Conservation (phyloP, 306 rosid genomes). For the Urtica urens region DNA sequence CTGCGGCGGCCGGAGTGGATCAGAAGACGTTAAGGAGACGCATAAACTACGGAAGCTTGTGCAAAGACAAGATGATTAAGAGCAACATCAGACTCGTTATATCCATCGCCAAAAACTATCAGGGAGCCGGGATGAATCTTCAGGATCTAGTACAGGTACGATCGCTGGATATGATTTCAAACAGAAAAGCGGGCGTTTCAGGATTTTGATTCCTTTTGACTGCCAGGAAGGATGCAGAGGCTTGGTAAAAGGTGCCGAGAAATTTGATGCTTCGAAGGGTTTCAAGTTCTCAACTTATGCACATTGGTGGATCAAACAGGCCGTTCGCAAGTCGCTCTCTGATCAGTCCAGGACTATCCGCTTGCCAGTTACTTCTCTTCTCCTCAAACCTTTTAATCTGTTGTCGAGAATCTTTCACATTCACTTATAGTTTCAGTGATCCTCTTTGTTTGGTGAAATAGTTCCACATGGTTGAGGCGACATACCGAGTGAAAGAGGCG, state of each 20-base stretch:
- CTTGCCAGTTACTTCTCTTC: slow-evolving; percentile 61
- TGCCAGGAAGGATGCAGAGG: slow-evolving; percentile 95
- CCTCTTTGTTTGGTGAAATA: slow-evolving; percentile 27
- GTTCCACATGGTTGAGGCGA: slow-evolving; percentile 96
- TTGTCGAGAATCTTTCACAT: neutral
- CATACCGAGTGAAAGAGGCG: slow-evolving; percentile 84
- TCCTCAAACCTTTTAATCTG: neutral
- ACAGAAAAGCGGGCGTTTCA: slow-evolving; percentile 9
- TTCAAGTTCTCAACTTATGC: slow-evolving; percentile 98
- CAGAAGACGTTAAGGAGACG: slow-evolving; percentile 68
- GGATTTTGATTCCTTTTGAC: neutral
- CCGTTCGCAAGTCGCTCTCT: slow-evolving; percentile 78
- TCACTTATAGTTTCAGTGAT: slow-evolving; percentile 1
- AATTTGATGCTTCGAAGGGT: slow-evolving; percentile 92
- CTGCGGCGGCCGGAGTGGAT: slow-evolving; percentile 84
- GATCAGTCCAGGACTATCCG: slow-evolving; percentile 89
- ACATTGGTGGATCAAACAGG: slow-evolving; percentile 98
- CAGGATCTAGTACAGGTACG: slow-evolving; percentile 96
- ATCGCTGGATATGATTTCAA: neutral
- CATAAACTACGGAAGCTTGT: slow-evolving; percentile 53
- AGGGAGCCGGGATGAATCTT: slow-evolving; percentile 86
- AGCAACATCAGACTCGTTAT: slow-evolving; percentile 91
- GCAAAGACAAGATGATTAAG: slow-evolving; percentile 93
- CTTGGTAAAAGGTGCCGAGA: slow-evolving; percentile 82
- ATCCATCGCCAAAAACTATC: slow-evolving; percentile 88